Conservation (phyloP, 2,329 filamentous ascomycete genomes). For the Didymellaceae sp. region DNA sequence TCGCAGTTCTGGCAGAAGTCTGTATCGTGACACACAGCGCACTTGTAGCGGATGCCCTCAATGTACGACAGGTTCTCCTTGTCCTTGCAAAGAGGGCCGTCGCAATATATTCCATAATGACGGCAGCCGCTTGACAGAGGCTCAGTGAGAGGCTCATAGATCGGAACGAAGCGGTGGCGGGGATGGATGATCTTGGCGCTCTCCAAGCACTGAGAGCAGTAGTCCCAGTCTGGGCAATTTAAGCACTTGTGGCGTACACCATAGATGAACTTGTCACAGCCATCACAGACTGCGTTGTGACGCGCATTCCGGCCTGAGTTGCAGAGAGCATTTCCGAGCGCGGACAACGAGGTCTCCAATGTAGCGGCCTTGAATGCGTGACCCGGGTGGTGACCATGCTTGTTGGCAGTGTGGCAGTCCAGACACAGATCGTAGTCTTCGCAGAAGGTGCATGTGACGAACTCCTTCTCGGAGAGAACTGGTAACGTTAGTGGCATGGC, state of each 20-base stretch:
- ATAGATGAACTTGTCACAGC: constrained; percentile 84
- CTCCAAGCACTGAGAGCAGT: constrained; percentile 77
- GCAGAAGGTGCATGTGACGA: constrained; percentile 84
- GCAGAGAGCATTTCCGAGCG: constrained; percentile 73
- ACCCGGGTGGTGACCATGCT: constrained; percentile 89
- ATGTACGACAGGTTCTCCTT: constrained; percentile 68
- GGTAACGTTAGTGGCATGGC: constrained; percentile 38
- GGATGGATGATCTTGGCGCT: constrained; percentile 74
- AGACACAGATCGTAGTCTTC: constrained; percentile 94
- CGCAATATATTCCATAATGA: constrained; percentile 90
- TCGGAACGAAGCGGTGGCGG: constrained; percentile 83
- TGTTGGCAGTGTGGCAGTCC: constrained; percentile 74
- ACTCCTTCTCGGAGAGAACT: constrained; percentile 76
- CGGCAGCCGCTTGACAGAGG: constrained; percentile 56
- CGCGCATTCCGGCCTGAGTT: constrained; percentile 78
- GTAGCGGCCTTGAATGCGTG: constrained; percentile 78
- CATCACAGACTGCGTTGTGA: constrained; percentile 92
- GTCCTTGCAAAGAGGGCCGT: constrained; percentile 83
- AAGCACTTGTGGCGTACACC: constrained; percentile 97
- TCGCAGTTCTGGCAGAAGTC: constrained; percentile 97
- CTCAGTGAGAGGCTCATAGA: constrained; percentile 75
- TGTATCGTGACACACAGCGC: constrained; percentile 89
- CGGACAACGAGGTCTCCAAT: constrained; percentile 60
- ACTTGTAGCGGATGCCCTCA: constrained; percentile 91
- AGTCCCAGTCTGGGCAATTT: constrained; percentile 97